These are phyloP conservation scores for Phyllosticta citrichinensis DNA, from an alignment of 2,329 filamentous ascomycete genomes.

Conservation along the genomic window DNA sequence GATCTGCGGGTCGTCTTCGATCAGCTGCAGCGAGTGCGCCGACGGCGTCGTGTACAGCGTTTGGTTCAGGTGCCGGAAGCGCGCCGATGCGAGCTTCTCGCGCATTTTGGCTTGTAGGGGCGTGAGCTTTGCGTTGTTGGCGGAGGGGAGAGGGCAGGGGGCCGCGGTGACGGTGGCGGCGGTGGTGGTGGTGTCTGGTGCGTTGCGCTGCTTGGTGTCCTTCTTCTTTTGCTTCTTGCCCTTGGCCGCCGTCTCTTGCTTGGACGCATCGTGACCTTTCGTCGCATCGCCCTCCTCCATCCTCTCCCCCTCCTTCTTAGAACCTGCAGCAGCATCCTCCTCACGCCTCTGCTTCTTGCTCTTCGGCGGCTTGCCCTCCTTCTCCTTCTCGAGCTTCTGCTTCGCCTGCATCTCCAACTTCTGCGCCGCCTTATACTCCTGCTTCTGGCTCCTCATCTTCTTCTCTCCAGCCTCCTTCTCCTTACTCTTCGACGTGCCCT, in stretches of 20 bases:
- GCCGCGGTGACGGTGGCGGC: constrained; percentile 22
- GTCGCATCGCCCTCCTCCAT: constrained; percentile 5
- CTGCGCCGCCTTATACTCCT: constrained; percentile 21
- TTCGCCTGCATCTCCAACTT: constrained; percentile 20
- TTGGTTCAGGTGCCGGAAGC: constrained; percentile 95
- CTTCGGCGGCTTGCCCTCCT: constrained; percentile 7
- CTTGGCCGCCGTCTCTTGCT: constrained; percentile 6
- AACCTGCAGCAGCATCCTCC: constrained; percentile 9
- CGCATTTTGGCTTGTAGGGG: constrained; percentile 91
- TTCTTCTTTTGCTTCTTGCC: constrained; percentile 24
- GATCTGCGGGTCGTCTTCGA: constrained; percentile 78
- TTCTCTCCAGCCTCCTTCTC: constrained; percentile 20
- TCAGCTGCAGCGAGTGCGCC: constrained; percentile 68
- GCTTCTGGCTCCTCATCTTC: constrained; percentile 12
- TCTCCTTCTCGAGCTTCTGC: constrained; percentile 16
- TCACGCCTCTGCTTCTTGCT: constrained; percentile 15
- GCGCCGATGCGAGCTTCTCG: constrained; percentile 85
- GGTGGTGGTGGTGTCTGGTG: constrained; percentile 29
- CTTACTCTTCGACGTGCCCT: constrained; percentile 46
- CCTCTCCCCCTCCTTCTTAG: not conserved
- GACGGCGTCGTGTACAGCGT: constrained; percentile 92
- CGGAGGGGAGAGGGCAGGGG: constrained; percentile 19
- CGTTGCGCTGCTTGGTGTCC: constrained; percentile 16
- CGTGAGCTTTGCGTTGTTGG: constrained; percentile 57
- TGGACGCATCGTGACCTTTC: constrained; percentile 2